These are phyloP conservation scores for Nannizziopsis arthrosporioides DNA, from an alignment of 2,329 filamentous ascomycete genomes.

Conservation along the genomic window DNA sequence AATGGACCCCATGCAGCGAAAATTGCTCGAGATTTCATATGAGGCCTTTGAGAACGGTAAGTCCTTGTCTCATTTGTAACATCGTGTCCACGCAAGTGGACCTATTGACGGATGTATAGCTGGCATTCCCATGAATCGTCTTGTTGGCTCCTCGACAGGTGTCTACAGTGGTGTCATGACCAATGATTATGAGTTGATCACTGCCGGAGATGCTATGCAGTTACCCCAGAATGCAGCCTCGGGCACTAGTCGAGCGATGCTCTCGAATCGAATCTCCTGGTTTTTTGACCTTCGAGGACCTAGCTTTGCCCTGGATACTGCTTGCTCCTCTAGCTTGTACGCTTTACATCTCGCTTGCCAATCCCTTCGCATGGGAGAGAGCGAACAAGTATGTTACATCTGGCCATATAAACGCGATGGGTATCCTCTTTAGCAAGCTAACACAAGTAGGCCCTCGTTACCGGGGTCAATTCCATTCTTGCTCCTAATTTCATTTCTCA, in stretches of 20 bases:
- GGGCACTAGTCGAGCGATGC: conserved; percentile 18
- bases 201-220: background rate
- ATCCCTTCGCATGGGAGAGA: conserved; percentile 14
- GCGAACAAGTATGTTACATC: conserved; percentile 10
- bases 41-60: conserved; percentile 13
- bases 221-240: conserved; percentile 11
- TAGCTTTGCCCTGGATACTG: conserved; percentile 21
- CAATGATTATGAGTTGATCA: conserved; percentile 12
- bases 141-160: conserved; percentile 12
- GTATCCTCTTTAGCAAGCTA: too few relatives aligned
- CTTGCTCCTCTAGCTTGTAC: conserved; percentile 20
- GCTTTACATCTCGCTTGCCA: conserved; percentile 23
- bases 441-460: conserved; percentile 15
- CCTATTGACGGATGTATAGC: conserved; percentile 1
- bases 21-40: conserved; percentile 14
- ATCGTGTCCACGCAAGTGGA: background rate
- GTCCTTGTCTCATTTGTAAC: conserved; percentile 1
- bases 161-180: conserved; percentile 13
- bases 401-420: background rate
- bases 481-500: conserved; percentile 13
- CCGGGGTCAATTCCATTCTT: conserved; percentile 19
- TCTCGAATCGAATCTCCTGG: conserved; percentile 22
- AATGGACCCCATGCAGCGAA: conserved; percentile 18
- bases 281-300: conserved; percentile 22
- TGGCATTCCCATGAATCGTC: conserved; percentile 12